Evolutionary conservation across 768 basidiomycete genomes (phyloP).

Genomic region (Boletus rubroflammeus): DNA sequence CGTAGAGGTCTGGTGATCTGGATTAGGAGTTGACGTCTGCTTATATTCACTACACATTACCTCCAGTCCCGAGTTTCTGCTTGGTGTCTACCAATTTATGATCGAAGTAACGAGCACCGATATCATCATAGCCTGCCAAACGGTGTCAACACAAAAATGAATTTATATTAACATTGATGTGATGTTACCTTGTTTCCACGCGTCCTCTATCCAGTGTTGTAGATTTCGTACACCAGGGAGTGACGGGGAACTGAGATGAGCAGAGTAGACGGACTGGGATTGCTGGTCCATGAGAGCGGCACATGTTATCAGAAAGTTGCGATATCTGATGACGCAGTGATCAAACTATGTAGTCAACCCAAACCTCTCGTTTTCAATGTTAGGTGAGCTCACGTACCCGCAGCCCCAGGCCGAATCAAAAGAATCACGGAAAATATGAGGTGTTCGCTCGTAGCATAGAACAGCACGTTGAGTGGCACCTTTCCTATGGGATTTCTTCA

Average conservation of each 20-base stretch:
- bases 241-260: slow-evolving; percentile 51
- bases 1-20: slow-evolving; percentile 56
- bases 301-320: slow-evolving; percentile 80
- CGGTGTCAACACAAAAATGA: not conserved
- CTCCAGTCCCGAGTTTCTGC: slow-evolving; percentile 82
- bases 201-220: slow-evolving; percentile 76
- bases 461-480: slow-evolving; percentile 53
- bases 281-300: slow-evolving; percentile 66
- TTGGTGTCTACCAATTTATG: slow-evolving; percentile 48
- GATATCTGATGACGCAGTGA: slow-evolving; percentile 50
- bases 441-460: slow-evolving; percentile 59
- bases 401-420: slow-evolving; percentile 76
- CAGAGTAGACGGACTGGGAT: slow-evolving; percentile 57
- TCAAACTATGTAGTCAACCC: not conserved
- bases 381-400: slow-evolving; percentile 42
- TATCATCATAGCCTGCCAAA: slow-evolving; percentile 61
- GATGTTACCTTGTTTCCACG: slow-evolving; percentile 63
- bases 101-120: slow-evolving; percentile 61
- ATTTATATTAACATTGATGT: not conserved
- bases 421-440: slow-evolving; percentile 52
- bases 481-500: slow-evolving; percentile 49
- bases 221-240: slow-evolving; percentile 71
- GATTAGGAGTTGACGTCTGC: not conserved
- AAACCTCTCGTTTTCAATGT: slow-evolving; percentile 2
- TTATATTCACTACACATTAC: slow-evolving; percentile 34